A percentile compares a stretch with the other conserved stretches of the same genome.
Conservation (phyloP, 73 alveolate species). For the Paramecium biaurelia region DNA sequence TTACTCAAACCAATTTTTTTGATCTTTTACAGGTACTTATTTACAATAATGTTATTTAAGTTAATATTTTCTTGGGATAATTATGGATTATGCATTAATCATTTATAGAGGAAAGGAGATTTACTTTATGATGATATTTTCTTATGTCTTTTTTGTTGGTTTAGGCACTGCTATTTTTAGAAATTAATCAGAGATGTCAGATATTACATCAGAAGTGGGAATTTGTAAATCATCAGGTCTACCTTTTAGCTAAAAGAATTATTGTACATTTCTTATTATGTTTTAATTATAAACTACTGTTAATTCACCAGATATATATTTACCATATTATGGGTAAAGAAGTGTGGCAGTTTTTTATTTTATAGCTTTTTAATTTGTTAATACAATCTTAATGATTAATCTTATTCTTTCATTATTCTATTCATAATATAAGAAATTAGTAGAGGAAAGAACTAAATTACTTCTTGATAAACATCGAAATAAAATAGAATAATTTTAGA, state of each 20-base stretch:
- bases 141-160: neutral
- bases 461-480: neutral
- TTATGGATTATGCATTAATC: neutral
- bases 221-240: neutral
- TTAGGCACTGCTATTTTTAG: constrained; percentile 1
- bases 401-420: neutral
- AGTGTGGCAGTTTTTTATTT: neutral
- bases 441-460: neutral
- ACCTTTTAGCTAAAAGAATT: neutral
- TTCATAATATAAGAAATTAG: neutral
- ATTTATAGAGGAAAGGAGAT: constrained; percentile 40
- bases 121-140: neutral
- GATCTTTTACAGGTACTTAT: neutral
- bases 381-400: neutral
- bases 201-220: neutral
- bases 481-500: neutral
- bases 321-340: neutral
- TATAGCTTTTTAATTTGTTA: neutral
- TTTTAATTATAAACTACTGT: constrained; percentile 30
- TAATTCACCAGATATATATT: constrained; percentile 30
- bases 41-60: neutral
- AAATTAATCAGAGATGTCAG: neutral
- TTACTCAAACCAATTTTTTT: neutral
- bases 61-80: neutral
- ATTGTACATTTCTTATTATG: neutral